These are phyloP conservation scores for Tuber brumale DNA, from an alignment of 495 filamentous ascomycete genomes.

Conservation along the genomic window DNA sequence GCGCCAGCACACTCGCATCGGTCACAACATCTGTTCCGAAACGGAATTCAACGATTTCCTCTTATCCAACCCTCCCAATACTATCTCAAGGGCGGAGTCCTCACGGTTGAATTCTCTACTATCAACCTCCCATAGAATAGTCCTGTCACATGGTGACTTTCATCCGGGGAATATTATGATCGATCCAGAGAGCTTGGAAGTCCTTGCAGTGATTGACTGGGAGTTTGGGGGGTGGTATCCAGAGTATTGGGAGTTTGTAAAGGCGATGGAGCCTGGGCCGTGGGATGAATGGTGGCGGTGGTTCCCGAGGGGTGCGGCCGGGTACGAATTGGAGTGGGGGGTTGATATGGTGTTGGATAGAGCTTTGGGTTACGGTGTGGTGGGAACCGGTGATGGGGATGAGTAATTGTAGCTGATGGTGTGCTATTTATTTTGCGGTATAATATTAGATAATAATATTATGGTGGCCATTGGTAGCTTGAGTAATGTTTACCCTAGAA, in stretches of 20 bases:
- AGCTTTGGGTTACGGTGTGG: neutral
- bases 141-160: conserved; percentile 46
- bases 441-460: neutral
- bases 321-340: neutral
- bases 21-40: conserved; percentile 14
- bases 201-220: conserved; percentile 43
- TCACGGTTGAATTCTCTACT: conserved; percentile 19
- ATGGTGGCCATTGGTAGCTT: neutral
- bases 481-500: neutral
- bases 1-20: conserved; percentile 6
- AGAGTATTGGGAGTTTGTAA: conserved; percentile 46
- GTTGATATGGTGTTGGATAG: conserved; percentile 1
- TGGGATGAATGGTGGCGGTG: neutral
- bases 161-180: conserved; percentile 45
- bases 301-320: neutral
- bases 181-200: conserved; percentile 38
- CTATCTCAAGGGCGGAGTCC: conserved; percentile 4
- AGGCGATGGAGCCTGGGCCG: conserved; percentile 30
- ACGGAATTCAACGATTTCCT: conserved; percentile 28
- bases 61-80: conserved; percentile 1
- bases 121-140: conserved; percentile 16
- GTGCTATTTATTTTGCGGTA: neutral
- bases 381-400: neutral
- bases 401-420: neutral
- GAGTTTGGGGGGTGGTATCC: conserved; percentile 45